Percentiles rank a stretch among this genome's conserved stretches.
phyloP scores from a whole-genome alignment of 177 flowering plant genomes.

The Vitis hybrid region DNA sequence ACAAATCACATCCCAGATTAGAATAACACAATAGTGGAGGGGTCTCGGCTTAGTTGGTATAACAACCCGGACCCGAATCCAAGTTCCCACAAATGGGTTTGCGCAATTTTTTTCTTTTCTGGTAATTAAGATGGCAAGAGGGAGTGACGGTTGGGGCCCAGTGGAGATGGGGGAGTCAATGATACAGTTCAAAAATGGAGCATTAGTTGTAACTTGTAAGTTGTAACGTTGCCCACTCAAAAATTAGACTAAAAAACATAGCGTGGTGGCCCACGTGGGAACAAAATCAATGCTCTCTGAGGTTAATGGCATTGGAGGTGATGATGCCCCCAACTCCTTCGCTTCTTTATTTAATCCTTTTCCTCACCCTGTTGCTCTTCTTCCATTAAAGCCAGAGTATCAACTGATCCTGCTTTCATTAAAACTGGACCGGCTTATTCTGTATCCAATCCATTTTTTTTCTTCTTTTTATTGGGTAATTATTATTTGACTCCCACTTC shows the following conservation, averaged over 20 bases:
- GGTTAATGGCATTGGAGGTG: conserved; percentile 35
- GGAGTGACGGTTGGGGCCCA: not conserved
- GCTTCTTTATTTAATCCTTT: not conserved
- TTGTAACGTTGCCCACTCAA: conserved; percentile 2
- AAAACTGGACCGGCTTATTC: too few species aligned
- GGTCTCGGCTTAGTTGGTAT: too few species aligned
- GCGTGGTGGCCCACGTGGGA: conserved; percentile 5
- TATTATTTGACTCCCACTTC: too few species aligned
- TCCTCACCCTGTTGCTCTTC: not conserved
- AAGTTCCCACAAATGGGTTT: too few species aligned
- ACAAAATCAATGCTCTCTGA: conserved; percentile 8
- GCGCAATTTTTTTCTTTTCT: too few species aligned
- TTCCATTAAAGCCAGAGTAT: not conserved
- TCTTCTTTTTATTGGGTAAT: too few species aligned
- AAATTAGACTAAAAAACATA: conserved; percentile 1
- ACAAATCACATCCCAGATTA: too few species aligned
- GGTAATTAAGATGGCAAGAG: not conserved
- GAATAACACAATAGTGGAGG: too few species aligned
- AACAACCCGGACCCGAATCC: too few species aligned
- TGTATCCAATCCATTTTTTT: too few species aligned
- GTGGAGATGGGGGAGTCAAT: conserved; percentile 11
- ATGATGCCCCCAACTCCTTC: conserved; percentile 29
- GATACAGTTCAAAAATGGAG: conserved; percentile 1
- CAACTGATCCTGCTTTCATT: too few species aligned
- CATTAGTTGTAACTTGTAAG: not conserved